Conservation (phyloP, 2,329 filamentous ascomycete species). For the Zalaria sp. region DNA sequence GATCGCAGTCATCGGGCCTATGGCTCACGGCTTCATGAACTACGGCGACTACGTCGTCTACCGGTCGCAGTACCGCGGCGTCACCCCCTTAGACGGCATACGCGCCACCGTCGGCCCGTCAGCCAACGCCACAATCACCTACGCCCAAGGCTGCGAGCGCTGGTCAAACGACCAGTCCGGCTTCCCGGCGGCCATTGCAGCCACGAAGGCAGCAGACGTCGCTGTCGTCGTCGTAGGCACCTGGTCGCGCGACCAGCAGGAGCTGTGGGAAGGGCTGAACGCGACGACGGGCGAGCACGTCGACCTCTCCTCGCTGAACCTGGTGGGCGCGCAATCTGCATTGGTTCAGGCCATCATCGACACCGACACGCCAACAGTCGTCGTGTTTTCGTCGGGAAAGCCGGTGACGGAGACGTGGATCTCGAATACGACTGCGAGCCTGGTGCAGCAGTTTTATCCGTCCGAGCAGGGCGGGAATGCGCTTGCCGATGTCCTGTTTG, state of each 20-base stretch:
- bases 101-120: conserved; percentile 34
- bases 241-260: conserved; percentile 58
- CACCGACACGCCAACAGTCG: conserved; percentile 52
- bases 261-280: conserved; percentile 58
- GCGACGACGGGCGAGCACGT: conserved; percentile 65
- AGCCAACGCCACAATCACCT: conserved; percentile 45
- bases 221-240: conserved; percentile 63
- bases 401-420: conserved; percentile 64
- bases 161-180: conserved; percentile 59
- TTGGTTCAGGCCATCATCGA: conserved; percentile 54
- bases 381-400: conserved; percentile 56
- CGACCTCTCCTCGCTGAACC: conserved; percentile 43
- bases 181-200: conserved; percentile 51
- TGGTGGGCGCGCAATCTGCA: conserved; percentile 55
- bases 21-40: conserved; percentile 60
- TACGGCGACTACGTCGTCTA: conserved; percentile 64
- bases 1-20: conserved; percentile 60
- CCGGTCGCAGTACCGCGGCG: conserved; percentile 46
- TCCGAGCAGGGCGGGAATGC: conserved; percentile 55
- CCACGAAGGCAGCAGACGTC: conserved; percentile 52
- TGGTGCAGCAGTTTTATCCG: conserved; percentile 64
- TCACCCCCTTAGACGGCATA: conserved; percentile 58
- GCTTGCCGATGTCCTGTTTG: conserved; percentile 52
- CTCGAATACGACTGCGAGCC: conserved; percentile 45
- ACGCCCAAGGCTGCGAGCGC: conserved; percentile 55